Conservation (phyloP, 176 grass and related monocot genomes). For the Cenchrus purpureus region DNA sequence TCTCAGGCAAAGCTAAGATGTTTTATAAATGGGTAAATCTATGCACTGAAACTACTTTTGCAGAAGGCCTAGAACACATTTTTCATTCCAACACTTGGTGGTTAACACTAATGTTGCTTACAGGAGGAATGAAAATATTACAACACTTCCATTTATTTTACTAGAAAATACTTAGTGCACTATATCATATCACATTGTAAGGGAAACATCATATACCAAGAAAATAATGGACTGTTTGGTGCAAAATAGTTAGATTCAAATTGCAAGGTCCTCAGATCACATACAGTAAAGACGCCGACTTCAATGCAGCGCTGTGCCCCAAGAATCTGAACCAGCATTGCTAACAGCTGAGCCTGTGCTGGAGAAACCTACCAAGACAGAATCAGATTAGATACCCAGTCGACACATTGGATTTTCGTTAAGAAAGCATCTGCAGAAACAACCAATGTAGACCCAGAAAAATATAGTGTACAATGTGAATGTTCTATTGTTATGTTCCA, state of each 20-base stretch:
- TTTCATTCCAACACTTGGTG: neutral
- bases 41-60: neutral
- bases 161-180: neutral
- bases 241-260: neutral
- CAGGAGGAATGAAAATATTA: neutral
- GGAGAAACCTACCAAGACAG: conserved; percentile 76
- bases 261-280: conserved; percentile 8
- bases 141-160: neutral
- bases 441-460: neutral
- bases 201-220: neutral
- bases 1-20: neutral
- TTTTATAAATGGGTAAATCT: neutral
- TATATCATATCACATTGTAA: neutral
- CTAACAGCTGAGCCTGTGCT: conserved; percentile 82
- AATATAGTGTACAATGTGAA: neutral
- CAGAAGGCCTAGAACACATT: neutral
- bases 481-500: neutral
- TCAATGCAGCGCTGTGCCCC: conserved; percentile 83
- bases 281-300: conserved; percentile 90
- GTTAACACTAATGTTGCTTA: neutral
- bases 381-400: neutral
- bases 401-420: neutral
- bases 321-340: conserved; percentile 84
- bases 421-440: neutral
- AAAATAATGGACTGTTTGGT: no score